Base-by-base conservation (phyloP, 2,329 filamentous ascomycete species). In the Alternaria sp. region DNA sequence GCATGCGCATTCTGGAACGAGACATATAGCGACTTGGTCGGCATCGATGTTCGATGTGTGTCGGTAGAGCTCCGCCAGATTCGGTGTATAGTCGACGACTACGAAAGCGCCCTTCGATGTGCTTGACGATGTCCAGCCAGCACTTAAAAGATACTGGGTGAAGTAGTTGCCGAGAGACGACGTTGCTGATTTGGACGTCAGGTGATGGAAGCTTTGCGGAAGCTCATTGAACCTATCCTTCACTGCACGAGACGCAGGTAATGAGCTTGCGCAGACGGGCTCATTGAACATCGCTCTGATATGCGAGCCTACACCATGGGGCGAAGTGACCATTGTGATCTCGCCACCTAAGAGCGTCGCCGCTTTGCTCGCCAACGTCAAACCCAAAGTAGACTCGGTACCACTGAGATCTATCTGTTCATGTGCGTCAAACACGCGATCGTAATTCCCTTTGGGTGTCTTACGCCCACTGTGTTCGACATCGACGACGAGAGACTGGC, bases 401-500 rank as follows among this genome's bases (percentile, higher is more conserved):
- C 81, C 78, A 37, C 82, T 75, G 0, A 65, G 63, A 33, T 78
- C 74, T 2, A 79, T 75, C 33, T 84, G 84, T 44, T 84, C 82
- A 20, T 84, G 84, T 0, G 82, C 71, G 4, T 81, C 73, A 26
- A 84, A 84, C 5, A 84, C 82, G 3, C 80, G 78, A 4, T 71
- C 21, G 4, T 80, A 78, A 7, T 83, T 69, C 4, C 75, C 67
- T 1, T 64, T 53, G 2, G 64, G 62, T n/a, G 84, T 82, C 2
- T 82, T 82, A 4, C 77, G 68, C 0, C 82, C 83, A 2, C 78
- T 83, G 46, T 85, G 83, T 45, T 80, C 68, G 1, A 85, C 63
- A 44, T 84, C 82, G n/a, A 83, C 75, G 4, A 71, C 66, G 0
- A 83, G 68, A 0, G 69, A 67, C 4, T 73, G 71, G 9, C 68